Conservation (phyloP, 257 asterid species). For the Solanum sitiens region DNA sequence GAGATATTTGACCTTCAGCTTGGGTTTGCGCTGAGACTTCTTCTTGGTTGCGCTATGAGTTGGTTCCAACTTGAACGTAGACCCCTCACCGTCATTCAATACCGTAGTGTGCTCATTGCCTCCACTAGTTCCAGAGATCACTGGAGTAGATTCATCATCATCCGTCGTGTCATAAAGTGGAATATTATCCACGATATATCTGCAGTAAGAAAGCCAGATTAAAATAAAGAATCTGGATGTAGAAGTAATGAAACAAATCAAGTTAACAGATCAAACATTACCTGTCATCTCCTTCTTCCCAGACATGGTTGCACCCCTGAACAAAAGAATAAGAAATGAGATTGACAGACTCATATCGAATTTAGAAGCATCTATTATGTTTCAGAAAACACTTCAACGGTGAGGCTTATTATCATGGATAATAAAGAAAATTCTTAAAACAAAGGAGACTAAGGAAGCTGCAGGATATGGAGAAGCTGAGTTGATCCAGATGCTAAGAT, state of each 20-base stretch:
- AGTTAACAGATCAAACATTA: neutral
- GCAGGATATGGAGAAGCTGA: too few species aligned
- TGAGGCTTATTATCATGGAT: neutral
- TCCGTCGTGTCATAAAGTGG: slow-evolving; percentile 75
- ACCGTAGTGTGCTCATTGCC: neutral
- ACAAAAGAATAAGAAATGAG: neutral
- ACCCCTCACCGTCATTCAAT: slow-evolving; percentile 11
- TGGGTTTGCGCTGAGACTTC: too few species aligned
- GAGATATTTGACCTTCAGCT: too few species aligned
- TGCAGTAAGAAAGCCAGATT: neutral
- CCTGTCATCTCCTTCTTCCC: slow-evolving; percentile 98
- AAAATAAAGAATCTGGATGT: neutral
- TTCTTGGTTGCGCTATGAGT: slow-evolving; percentile 25
- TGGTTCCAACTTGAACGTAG: slow-evolving; percentile 17
- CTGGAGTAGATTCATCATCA: slow-evolving; percentile 60
- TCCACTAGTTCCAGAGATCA: slow-evolving; percentile 12
- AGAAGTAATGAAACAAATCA: too few species aligned
- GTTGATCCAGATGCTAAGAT: too few species aligned
- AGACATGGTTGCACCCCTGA: slow-evolving; percentile 76
- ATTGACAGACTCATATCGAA: neutral
- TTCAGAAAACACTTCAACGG: neutral
- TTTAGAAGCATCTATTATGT: neutral
- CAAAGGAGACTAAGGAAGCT: too few species aligned
- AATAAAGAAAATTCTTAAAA: too few species aligned
- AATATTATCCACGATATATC: neutral